Evolutionary conservation across 495 filamentous ascomycete genomes (phyloP).

Genomic region (Aspergillus biplanus): DNA sequence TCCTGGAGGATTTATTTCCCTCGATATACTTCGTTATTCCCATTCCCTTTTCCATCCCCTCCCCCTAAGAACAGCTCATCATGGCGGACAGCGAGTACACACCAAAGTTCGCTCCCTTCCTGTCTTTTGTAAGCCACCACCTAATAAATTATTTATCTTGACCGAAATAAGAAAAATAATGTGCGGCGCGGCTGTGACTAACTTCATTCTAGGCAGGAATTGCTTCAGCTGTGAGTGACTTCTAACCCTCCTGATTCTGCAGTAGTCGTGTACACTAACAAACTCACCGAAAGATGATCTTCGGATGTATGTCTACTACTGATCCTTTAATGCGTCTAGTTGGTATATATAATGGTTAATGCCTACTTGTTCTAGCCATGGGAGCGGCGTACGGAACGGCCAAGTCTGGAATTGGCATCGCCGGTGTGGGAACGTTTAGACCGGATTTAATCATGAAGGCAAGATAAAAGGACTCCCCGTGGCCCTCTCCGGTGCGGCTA

Average conservation of each 20-base stretch:
- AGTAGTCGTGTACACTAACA: constrained; percentile 27
- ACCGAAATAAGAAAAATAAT: neutral
- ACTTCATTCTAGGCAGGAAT: constrained; percentile 69
- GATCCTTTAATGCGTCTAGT: constrained; percentile 19
- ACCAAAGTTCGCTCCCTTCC: constrained; percentile 94
- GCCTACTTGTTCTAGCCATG: constrained; percentile 58
- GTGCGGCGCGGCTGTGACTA: neutral
- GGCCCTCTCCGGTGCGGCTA: neutral
- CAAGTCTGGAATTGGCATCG: constrained; percentile 95
- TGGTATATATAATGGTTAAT: constrained; percentile 2
- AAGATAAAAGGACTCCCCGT: constrained; percentile 22
- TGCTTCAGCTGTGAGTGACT: constrained; percentile 83
- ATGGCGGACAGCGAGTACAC: constrained; percentile 73
- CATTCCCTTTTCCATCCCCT: neutral
- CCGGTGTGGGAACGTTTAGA: constrained; percentile 89
- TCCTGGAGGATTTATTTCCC: neutral
- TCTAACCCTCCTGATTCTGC: constrained; percentile 16
- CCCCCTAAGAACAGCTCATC: constrained; percentile 26
- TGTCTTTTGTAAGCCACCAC: constrained; percentile 80
- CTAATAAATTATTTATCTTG: constrained; percentile 16
- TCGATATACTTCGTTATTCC: neutral
- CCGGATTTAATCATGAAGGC: constrained; percentile 99
- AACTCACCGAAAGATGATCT: constrained; percentile 65
- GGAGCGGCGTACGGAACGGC: constrained; percentile 98
- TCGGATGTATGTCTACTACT: constrained; percentile 72